Percentiles rank a stretch among this genome's conserved stretches.
Conservation (phyloP, 306 rosid genomes). For the Hippophae gyantsensis region DNA sequence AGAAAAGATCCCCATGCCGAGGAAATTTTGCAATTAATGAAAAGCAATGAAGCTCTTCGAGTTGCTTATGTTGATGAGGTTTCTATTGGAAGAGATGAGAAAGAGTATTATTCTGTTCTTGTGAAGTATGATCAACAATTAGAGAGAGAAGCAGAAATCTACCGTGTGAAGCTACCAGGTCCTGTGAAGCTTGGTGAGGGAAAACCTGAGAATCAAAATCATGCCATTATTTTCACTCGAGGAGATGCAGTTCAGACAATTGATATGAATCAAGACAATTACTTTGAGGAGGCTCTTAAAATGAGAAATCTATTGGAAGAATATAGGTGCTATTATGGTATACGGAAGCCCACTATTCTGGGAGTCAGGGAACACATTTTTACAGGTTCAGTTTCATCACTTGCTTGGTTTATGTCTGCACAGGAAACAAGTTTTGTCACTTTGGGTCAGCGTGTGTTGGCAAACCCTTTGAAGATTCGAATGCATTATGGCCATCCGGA, state of each 20-base stretch:
- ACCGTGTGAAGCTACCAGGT: conserved; percentile 80
- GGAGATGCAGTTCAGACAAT: conserved; percentile 93
- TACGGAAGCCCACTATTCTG: conserved; percentile 68
- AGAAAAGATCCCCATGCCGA: conserved; percentile 73
- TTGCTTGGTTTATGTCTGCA: conserved; percentile 95
- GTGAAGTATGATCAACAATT: conserved; percentile 69
- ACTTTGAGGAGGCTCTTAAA: conserved; percentile 91
- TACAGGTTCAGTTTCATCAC: conserved; percentile 89
- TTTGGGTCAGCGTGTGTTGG: conserved; percentile 79
- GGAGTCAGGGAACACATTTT: conserved; percentile 88
- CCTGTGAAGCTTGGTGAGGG: conserved; percentile 85
- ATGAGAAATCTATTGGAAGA: conserved; percentile 77
- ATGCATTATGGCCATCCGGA: conserved; percentile 98
- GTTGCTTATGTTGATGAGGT: conserved; percentile 88
- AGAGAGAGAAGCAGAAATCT: conserved; percentile 71
- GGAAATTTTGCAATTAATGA: conserved; percentile 64
- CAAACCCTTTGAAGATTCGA: conserved; percentile 72
- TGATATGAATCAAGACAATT: conserved; percentile 92
- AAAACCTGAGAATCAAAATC: conserved; percentile 92
- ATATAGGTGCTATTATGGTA: conserved; percentile 45
- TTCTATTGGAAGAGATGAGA: conserved; percentile 49
- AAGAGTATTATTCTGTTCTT: conserved; percentile 66
- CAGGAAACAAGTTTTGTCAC: conserved; percentile 92
- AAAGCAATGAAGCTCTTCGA: conserved; percentile 63
- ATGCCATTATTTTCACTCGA: conserved; percentile 81